Evolutionary conservation across 2,329 filamentous ascomycete genomes (phyloP).

Genomic region (Fusarium verrucosum): DNA sequence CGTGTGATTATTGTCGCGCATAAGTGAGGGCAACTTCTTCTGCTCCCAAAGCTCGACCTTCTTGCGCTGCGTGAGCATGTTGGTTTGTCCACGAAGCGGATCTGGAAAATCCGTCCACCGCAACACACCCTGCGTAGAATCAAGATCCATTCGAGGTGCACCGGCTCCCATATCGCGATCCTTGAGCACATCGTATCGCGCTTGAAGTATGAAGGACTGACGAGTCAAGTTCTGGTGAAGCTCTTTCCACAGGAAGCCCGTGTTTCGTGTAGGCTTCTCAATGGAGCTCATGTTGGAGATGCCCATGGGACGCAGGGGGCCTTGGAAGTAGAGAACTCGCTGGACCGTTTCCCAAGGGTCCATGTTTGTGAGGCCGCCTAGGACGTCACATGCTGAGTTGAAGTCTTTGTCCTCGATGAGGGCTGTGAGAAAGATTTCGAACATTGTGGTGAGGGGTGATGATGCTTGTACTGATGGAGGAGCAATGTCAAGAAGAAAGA

Average conservation of each 20-base stretch:
- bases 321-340: constrained; percentile 64
- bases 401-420: constrained; percentile 61
- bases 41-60: constrained; percentile 66
- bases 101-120: constrained; percentile 70
- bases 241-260: constrained; percentile 58
- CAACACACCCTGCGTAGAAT: constrained; percentile 58
- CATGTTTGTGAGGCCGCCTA: constrained; percentile 68
- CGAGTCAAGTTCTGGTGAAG: constrained; percentile 64
- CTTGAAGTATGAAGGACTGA: constrained; percentile 66
- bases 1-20: constrained; percentile 64
- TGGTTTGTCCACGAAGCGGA: constrained; percentile 58
- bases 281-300: constrained; percentile 55
- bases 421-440: constrained; percentile 68
- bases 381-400: constrained; percentile 59
- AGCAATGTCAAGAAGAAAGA: too few relatives aligned
- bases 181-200: constrained; percentile 62
- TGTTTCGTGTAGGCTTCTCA: constrained; percentile 51
- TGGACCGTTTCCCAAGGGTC: constrained; percentile 59
- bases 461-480: too few relatives aligned
- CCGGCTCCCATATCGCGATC: constrained; percentile 57
- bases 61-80: constrained; percentile 61
- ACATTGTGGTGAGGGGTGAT: constrained; percentile 43
- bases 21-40: constrained; percentile 56
- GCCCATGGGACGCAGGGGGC: constrained; percentile 56
- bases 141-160: constrained; percentile 51